These are phyloP conservation scores for Cyberlindnera mrakii DNA, from an alignment of 805 yeast species.

Conservation along the genomic window DNA sequence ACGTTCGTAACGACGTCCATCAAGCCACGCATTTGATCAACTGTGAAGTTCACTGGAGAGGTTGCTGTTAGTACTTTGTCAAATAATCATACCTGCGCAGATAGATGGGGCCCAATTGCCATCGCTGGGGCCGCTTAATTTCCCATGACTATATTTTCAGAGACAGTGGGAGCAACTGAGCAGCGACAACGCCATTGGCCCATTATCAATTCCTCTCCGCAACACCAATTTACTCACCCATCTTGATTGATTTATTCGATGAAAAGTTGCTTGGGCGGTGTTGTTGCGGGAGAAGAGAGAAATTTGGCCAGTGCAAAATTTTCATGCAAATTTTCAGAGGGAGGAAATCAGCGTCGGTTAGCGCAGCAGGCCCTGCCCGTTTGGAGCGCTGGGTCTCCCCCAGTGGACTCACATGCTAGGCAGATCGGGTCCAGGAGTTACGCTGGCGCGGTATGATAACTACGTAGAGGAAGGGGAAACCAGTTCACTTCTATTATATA, in stretches of 20 bases:
- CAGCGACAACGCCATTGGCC: too few species aligned
- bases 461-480: background rate
- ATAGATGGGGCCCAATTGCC: background rate
- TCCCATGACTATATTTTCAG: too few species aligned
- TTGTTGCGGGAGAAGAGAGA: background rate
- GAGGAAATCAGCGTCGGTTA: background rate
- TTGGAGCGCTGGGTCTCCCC: background rate
- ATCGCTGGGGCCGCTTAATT: too few species aligned
- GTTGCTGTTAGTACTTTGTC: conserved; percentile 18
- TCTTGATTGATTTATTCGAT: conserved; percentile 19
- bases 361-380: background rate
- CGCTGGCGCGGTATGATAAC: background rate
- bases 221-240: conserved; percentile 19
- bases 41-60: conserved; percentile 47
- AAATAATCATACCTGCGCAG: background rate
- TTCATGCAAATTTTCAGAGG: background rate
- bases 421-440: too few species aligned
- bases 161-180: too few species aligned
- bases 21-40: conserved; percentile 92
- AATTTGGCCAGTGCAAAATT: background rate
- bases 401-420: background rate
- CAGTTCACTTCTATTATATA: too few species aligned
- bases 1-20: conserved; percentile 99
- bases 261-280: conserved; percentile 1
- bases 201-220: background rate